Base-by-base conservation (phyloP, 2,329 filamentous ascomycete species). In the Fusarium algeriense region DNA sequence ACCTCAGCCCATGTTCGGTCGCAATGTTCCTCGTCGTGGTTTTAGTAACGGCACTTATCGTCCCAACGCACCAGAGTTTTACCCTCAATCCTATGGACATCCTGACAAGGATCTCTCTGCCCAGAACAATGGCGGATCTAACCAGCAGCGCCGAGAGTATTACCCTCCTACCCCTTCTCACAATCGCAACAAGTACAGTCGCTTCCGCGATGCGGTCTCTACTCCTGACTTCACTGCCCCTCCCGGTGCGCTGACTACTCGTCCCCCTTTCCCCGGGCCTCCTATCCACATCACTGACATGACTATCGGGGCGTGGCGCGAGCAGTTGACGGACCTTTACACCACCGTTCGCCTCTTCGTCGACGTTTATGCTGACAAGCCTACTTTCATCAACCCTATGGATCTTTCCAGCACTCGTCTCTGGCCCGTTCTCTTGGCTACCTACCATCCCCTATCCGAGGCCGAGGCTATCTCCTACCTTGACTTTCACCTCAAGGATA, bases 391-490 rank as follows among this genome's bases (percentile, higher is more conserved):
- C 35, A 73, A 71, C 35, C 72, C 73, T n/a, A 67, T 70, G 30
- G 77, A 78, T 23, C 61, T 81, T 43, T 73, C 74, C 52, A 59
- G 70, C 49, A 78, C 77, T n/a, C 71, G 73, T 7, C 73, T 82
- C 43, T 83, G 81, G 80, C 76, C 78, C 4, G 77, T 82, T 26
- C 76, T 83, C 17, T 62, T 83, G 37, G 78, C 80, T 2, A 80
- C 78, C 3, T 83, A 83, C 62, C 76, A 78, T 37, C 81, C 81
- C 10, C 76, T 84, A 26, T 80, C 78, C 19, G 79, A 81, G 57
- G 48, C 72, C 2, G 82, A 84, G 68, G 81, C 82, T 3, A 70
- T 80, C 7, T 82, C 82, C 6, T 84, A 84, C 54, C 79, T 84
- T 23, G 79, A 82, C 49, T 79, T 78, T 59, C 82, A 84, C 55